Base-by-base conservation (phyloP, 1,284 basidiomycete species). In the Ustilago cynodontis region DNA sequence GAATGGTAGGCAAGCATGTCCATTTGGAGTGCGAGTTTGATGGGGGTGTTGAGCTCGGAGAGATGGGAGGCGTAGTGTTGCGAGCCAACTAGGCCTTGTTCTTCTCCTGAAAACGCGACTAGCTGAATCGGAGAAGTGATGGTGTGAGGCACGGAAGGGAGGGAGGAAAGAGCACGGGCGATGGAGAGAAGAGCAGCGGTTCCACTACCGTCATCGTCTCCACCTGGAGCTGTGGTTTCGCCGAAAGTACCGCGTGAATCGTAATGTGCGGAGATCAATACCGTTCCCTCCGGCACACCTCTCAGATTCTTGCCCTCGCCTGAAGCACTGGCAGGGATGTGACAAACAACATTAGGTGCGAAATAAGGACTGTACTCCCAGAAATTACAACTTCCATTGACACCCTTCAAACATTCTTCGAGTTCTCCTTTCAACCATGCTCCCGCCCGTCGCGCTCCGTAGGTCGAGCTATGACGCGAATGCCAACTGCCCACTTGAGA, bases 61-160 rank as follows among this genome's bases (percentile, higher is more conserved):
- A 60, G 62, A n/a, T 63, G 49, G 1, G 55, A 9, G 1, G 80
- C 80, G 53, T 81, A 78, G 33, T 65, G 24, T 18, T 73, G 53
- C 5, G 79, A 81, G 0, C 81, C 80, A 8, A 81, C 67, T 20
- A 81, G 69, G 3, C 80, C 86, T 68, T 87, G 86, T 61, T 87
- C 86, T 51, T 87, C 86, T 14, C 86, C 86, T 0, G 77, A 64
- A 58, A 86, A 86, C n/a, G 79, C 77, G 29, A 82, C 77, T 22
- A 87, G 72, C n/a, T 81, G 78, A 31, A 87, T 61, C 8, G 78
- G 80, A 0, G 81, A 74, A 1, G 29, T 39, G 50, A 83, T 77
- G 7, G 55, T 18, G 16, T 82, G 33, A 0, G 49, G 33, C 4
- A 75, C 61, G 0, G 61, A 43, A 22, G 68, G 67, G 18, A 86